Conservation (phyloP, 495 filamentous ascomycete species). For the Penicillium mononematosum region DNA sequence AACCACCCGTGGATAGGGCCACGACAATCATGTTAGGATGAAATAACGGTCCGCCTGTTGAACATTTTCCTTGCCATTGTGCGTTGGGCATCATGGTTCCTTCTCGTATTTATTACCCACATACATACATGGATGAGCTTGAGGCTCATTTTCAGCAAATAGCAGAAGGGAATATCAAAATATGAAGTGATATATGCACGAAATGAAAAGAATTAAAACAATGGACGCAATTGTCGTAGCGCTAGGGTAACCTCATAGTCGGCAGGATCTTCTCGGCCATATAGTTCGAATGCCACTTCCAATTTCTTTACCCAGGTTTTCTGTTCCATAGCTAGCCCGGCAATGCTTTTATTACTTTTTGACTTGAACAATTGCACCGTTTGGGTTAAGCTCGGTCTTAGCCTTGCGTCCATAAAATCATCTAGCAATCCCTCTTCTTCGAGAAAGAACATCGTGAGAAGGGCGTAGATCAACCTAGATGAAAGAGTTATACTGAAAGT, state of each 20-base stretch:
- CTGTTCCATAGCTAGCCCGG: not conserved
- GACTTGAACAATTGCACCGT: not conserved
- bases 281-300: not conserved
- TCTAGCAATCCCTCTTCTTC: not conserved
- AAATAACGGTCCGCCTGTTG: not conserved
- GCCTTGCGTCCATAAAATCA: not conserved
- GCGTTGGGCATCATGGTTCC: not conserved
- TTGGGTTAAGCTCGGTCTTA: not conserved
- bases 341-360: not conserved
- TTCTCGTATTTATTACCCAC: conserved; percentile 16
- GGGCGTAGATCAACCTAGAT: not conserved
- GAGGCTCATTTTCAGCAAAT: conserved; percentile 27
- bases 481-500: not conserved
- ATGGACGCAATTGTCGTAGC: not conserved
- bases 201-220: not conserved
- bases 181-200: not conserved
- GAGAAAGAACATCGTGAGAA: not conserved
- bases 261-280: conserved; percentile 3
- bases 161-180: conserved; percentile 18
- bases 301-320: not conserved
- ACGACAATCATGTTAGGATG: not conserved
- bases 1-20: not conserved
- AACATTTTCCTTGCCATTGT: conserved; percentile 11
- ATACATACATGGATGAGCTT: conserved; percentile 32
- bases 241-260: not conserved